Conservation (phyloP, 1,284 basidiomycete genomes). For the Sanghuangporus baumii region DNA sequence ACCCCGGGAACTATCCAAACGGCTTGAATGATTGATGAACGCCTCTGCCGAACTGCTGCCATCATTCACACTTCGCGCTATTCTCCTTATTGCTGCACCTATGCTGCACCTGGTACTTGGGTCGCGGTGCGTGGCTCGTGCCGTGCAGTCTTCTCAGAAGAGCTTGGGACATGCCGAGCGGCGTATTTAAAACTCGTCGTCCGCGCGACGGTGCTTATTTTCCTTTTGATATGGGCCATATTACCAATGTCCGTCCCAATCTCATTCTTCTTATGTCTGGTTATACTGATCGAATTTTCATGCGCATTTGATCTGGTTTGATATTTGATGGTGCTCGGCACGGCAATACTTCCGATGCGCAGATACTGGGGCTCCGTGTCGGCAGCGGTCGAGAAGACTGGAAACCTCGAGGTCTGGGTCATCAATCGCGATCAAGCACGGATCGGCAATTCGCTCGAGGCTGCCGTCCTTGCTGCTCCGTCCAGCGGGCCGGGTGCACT, state of each 20-base stretch:
- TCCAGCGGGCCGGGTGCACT: slow-evolving; percentile 24
- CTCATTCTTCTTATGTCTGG: background rate
- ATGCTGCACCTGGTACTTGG: background rate
- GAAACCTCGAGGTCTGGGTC: slow-evolving; percentile 37
- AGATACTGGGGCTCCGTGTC: slow-evolving; percentile 41
- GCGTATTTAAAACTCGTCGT: slow-evolving; percentile 13
- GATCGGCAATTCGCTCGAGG: slow-evolving; percentile 32
- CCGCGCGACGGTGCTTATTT: slow-evolving; percentile 8
- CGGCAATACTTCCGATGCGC: background rate
- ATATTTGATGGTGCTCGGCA: background rate
- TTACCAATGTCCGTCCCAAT: slow-evolving; percentile 12
- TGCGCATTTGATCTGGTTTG: background rate
- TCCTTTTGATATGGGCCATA: slow-evolving; percentile 12
- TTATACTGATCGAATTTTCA: background rate
- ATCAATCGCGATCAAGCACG: slow-evolving; percentile 39
- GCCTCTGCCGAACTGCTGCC: no score
- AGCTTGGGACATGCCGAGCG: slow-evolving; percentile 5
- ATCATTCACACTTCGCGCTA: no score
- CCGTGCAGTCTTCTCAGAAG: slow-evolving; percentile 11
- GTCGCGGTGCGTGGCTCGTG: background rate
- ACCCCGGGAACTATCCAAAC: background rate
- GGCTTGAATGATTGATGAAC: no score
- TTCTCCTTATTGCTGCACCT: no score
- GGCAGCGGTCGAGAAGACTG: slow-evolving; percentile 26
- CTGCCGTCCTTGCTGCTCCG: slow-evolving; percentile 25